These are phyloP conservation scores for Sphagnum magellanicum DNA, from an alignment of 228 moss, liverwort and hornwort genomes.

Conservation along the genomic window DNA sequence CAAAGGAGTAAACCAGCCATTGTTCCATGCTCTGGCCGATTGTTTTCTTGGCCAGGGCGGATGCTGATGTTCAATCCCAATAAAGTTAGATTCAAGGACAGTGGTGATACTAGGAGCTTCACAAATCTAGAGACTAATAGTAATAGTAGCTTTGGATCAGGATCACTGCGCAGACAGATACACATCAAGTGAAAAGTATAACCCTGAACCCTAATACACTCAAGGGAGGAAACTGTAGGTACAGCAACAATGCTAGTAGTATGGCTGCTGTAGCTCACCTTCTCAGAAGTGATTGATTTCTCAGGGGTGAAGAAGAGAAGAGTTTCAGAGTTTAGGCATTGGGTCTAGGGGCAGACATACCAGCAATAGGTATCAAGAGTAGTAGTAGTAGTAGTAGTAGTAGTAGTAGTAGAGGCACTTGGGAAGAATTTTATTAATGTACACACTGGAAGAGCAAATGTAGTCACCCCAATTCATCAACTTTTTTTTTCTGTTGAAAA, in stretches of 20 bases:
- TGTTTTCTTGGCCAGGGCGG: constrained; percentile 40
- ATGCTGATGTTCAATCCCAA: constrained; percentile 17
- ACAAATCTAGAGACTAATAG: neutral
- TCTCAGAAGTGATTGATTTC: no score
- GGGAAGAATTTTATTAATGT: no score
- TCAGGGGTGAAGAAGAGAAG: no score
- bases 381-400: no score
- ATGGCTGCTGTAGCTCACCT: no score
- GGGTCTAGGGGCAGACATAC: no score
- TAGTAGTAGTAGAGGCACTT: no score
- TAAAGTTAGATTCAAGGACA: constrained; percentile 6
- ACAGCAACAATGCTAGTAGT: neutral
- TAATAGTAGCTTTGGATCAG: neutral
- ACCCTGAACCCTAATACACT: neutral
- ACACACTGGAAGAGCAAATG: no score
- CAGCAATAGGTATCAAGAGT: no score
- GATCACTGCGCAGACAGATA: constrained; percentile 28
- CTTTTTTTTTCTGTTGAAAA: no score
- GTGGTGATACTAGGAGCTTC: constrained; percentile 37
- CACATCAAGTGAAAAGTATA: constrained; percentile 35
- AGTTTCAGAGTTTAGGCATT: no score
- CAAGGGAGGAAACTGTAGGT: constrained; percentile 31
- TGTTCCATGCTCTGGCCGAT: constrained; percentile 33
- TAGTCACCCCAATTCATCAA: no score
- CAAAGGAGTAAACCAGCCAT: neutral